A percentile compares a stretch with the other conserved stretches of the same genome.
Evolutionary conservation across 768 basidiomycete genomes (phyloP).

Genomic region (Serendipita indica): DNA sequence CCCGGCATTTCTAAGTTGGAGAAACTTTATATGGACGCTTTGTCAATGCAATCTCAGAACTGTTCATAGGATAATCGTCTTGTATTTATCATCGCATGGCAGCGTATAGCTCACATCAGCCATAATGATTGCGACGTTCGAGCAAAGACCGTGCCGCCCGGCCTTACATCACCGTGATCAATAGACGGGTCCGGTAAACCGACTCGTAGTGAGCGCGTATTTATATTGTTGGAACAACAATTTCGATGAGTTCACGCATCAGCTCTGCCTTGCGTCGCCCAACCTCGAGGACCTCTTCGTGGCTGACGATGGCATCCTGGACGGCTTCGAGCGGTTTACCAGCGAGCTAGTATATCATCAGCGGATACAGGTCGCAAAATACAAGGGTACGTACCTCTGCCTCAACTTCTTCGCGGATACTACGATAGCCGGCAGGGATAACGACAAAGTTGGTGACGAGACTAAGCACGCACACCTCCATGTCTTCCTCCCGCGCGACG

Average conservation of each 20-base stretch:
- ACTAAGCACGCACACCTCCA: slow-evolving; percentile 66
- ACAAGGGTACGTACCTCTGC: slow-evolving; percentile 40
- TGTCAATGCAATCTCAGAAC: too few relatives aligned
- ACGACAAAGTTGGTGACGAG: slow-evolving; percentile 79
- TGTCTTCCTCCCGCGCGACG: slow-evolving; percentile 56
- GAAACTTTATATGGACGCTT: too few relatives aligned
- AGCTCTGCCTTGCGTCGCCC: slow-evolving; percentile 55
- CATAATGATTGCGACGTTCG: too few relatives aligned
- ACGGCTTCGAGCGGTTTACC: slow-evolving; percentile 36
- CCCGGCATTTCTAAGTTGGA: too few relatives aligned
- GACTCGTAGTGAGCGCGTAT: too few relatives aligned
- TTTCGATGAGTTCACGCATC: slow-evolving; percentile 56
- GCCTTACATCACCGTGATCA: not conserved
- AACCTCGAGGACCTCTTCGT: slow-evolving; percentile 60
- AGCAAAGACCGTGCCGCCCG: too few relatives aligned
- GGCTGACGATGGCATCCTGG: slow-evolving; percentile 41
- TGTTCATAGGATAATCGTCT: too few relatives aligned
- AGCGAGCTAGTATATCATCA: slow-evolving; percentile 34
- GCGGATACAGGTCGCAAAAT: not conserved
- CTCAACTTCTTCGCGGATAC: slow-evolving; percentile 58
- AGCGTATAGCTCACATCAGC: too few relatives aligned
- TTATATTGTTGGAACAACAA: slow-evolving; percentile 29
- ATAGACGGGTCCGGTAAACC: not conserved
- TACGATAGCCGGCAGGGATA: slow-evolving; percentile 41
- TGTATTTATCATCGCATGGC: too few relatives aligned